These are phyloP conservation scores for Phialophora expanda DNA, from an alignment of 2,329 filamentous ascomycete genomes.

Conservation along the genomic window DNA sequence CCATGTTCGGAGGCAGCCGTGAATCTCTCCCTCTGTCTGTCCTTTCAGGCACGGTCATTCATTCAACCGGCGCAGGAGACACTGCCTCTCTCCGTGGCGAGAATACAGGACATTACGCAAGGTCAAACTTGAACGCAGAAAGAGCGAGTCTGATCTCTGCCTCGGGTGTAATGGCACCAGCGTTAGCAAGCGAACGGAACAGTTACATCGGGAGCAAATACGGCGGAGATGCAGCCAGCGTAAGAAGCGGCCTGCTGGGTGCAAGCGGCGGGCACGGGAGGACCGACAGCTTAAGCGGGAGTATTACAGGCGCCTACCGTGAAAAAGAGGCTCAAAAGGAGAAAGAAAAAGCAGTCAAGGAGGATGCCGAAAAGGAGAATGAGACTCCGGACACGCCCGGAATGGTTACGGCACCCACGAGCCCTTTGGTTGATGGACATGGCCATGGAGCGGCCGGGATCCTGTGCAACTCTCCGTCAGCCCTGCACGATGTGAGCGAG, in stretches of 20 bases:
- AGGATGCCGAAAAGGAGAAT: conserved; percentile 14
- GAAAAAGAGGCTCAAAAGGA: conserved; percentile 24
- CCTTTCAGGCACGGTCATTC: conserved; percentile 60
- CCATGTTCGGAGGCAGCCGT: conserved; percentile 67
- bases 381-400: conserved; percentile 8
- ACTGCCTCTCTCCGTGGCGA: conserved; percentile 45
- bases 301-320: conserved; percentile 31
- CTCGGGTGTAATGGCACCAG: conserved; percentile 66
- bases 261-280: conserved; percentile 53
- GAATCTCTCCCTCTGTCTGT: conserved; percentile 68
- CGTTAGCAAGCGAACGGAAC: conserved; percentile 75
- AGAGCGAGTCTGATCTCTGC: conserved; percentile 75
- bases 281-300: conserved; percentile 37
- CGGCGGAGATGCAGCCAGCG: conserved; percentile 77
- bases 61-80: conserved; percentile 48
- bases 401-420: conserved; percentile 38
- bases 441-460: conserved; percentile 14
- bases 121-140: conserved; percentile 62
- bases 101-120: conserved; percentile 53
- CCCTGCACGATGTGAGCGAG: conserved; percentile 20
- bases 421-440: conserved; percentile 32
- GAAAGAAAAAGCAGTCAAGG: conserved; percentile 19
- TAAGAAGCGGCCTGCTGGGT: conserved; percentile 78
- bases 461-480: conserved; percentile 13
- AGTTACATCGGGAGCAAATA: conserved; percentile 72